Base-by-base conservation (phyloP, 805 yeast genomes). In the Teunomyces cretensis region DNA sequence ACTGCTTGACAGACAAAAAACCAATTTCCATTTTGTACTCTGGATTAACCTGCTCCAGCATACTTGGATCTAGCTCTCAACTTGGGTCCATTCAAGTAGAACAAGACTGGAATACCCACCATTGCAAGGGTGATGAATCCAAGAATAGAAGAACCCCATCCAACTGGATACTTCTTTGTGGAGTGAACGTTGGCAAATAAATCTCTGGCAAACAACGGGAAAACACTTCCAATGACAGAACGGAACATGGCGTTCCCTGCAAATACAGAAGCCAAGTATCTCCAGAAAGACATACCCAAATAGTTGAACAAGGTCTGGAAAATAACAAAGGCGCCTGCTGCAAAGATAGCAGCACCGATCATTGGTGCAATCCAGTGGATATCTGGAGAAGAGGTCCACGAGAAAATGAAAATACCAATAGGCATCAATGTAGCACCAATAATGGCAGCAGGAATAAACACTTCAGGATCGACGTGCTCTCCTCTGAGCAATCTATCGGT, bases 161-260 rank as follows among this genome's bases (percentile, higher is more conserved):
- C 84, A 13, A 78, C 79, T 1, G 86, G 85, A 55, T 66, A 82
- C 33, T 68, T 72, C 1, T 43, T 22, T 39, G 74, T 72, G 7
- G 74, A 26, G n/a, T 35, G 38, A 44, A 79, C 64, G 52, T 78
- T 75, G 44, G 68, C 63, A 57, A 75, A 86, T 79, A 86, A 73
- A 28, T 79, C 77, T 31, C 70, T 57, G 5, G 86, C 85, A 60
- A 86, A 84, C 42, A 86, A 68, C 33, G 87, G 86, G 68, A 82
- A 82, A 2, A 75, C 78, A 49, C 80, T 79, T 1, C 83, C 86
- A 51, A 76, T 72, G 2, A 62, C 62, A 6, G 79, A 67, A 44
- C 86, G 73, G 48, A 72, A 69, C 19, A 81, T 61, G 31, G 68
- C 76, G 54, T 79, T 80, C 32, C 81, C 78, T 4, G 85, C 85